These are phyloP conservation scores for Aspergillus sp. DNA, from an alignment of 2,329 filamentous ascomycete species.

Conservation along the genomic window DNA sequence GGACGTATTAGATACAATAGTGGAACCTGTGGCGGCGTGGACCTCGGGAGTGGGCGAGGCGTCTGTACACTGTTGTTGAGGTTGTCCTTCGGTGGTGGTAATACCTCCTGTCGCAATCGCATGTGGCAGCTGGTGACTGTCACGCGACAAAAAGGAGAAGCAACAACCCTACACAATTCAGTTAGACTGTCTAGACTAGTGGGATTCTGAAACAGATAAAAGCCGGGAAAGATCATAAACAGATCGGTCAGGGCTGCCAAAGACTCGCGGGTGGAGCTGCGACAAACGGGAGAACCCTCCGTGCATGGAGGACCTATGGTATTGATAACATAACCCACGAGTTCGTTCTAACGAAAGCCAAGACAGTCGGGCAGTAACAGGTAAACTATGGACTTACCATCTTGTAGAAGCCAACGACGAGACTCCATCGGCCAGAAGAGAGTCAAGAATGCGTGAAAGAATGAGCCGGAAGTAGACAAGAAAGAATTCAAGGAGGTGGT, in stretches of 20 bases:
- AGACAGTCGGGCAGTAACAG: background rate
- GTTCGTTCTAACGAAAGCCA: background rate
- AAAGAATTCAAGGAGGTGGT: conserved; percentile 1
- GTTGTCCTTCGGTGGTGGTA: background rate
- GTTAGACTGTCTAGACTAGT: background rate
- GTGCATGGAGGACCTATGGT: background rate
- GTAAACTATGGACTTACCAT: conserved; percentile 25
- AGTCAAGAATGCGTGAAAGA: conserved; percentile 4
- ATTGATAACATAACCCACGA: background rate
- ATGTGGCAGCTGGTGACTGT: conserved; percentile 20
- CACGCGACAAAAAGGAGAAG: conserved; percentile 30
- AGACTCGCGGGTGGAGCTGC: background rate
- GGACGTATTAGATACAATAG: conserved; percentile 8
- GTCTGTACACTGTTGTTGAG: conserved; percentile 17
- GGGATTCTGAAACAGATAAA: no score
- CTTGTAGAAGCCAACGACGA: conserved; percentile 19
- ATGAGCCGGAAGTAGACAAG: conserved; percentile 2
- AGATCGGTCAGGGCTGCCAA: background rate
- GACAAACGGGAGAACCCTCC: background rate
- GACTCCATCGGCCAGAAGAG: conserved; percentile 20
- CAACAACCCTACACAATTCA: conserved; percentile 31
- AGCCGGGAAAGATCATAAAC: background rate
- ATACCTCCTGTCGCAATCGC: conserved; percentile 8
- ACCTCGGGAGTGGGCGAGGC: conserved; percentile 10
- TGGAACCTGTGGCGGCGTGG: conserved; percentile 7